Percentiles rank a stretch among this genome's conserved stretches.
These are phyloP conservation scores for Boletus rubescentipes DNA, from an alignment of 768 basidiomycete species.

Conservation along the genomic window DNA sequence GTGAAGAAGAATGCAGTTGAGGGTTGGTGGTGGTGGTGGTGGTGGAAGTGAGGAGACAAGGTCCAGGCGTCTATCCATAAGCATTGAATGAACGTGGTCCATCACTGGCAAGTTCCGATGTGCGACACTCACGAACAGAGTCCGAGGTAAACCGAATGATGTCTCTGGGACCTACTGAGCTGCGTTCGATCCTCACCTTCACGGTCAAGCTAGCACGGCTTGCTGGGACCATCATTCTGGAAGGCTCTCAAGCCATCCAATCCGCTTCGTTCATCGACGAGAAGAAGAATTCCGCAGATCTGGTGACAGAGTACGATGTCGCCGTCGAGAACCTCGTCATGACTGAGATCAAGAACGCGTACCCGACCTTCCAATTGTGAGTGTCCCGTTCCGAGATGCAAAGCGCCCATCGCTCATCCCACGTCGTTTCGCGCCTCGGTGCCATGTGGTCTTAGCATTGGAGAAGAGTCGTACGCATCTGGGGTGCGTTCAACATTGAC, in stretches of 20 bases:
- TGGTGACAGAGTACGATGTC: slow-evolving; percentile 93
- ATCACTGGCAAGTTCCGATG: too few relatives aligned
- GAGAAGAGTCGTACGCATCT: too few relatives aligned
- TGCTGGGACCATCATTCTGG: too few relatives aligned
- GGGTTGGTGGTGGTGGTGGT: too few relatives aligned
- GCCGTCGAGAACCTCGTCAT: slow-evolving; percentile 84
- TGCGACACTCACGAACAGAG: too few relatives aligned
- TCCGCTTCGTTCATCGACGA: slow-evolving; percentile 44
- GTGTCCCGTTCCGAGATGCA: slow-evolving; percentile 29
- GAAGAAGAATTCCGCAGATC: slow-evolving; percentile 81
- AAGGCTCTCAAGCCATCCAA: too few relatives aligned
- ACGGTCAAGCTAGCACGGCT: slow-evolving; percentile 35
- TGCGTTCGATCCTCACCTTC: slow-evolving; percentile 54
- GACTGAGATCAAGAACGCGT: slow-evolving; percentile 56
- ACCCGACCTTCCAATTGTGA: slow-evolving; percentile 81
- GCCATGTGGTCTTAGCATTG: too few relatives aligned
- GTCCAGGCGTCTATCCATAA: too few relatives aligned
- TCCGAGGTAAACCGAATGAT: too few relatives aligned
- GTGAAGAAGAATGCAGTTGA: too few relatives aligned
- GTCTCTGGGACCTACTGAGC: slow-evolving; percentile 42
- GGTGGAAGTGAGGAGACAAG: too few relatives aligned
- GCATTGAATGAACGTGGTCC: too few relatives aligned
- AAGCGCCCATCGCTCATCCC: not conserved
- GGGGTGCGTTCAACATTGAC: slow-evolving; percentile 49
- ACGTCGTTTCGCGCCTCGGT: not conserved